Base-by-base conservation (phyloP, 2,329 filamentous ascomycete genomes). In the Apiospora marii region DNA sequence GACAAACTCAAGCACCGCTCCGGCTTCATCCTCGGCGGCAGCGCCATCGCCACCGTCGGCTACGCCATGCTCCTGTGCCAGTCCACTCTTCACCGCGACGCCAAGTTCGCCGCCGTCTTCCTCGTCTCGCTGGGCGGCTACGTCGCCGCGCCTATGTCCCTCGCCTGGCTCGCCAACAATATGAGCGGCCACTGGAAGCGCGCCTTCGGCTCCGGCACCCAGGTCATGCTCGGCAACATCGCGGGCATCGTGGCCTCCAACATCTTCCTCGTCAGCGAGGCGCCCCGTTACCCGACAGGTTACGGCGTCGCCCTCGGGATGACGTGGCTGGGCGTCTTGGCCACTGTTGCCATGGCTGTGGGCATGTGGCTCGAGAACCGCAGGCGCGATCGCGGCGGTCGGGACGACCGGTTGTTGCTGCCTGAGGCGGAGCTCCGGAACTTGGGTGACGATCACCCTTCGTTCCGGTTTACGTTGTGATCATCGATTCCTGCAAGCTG, bases 121-220 rank as follows among this genome's bases (percentile, higher is more conserved):
- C 76, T 84, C 27, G 76, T 82, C 13, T 78, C 78, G 5, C 74
- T 78, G 3, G 83, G 83, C 22, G 81, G 80, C 7, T 82, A 80
- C 71, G 79, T 80, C 24, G 74, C 74, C 12, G 79, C 79, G 19
- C 82, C 83, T 7, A 77, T 84, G 43, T 76, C 78, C 0, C 76
- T 88, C 22, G 83, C 82, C 2, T 89, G 87, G 87, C 83, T 88
- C 1, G 80, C 83, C 13, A 88, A 88, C 79, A 89, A 89, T 73
- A 78, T 89, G 0, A 84, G 85, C 0, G 87, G 87, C 0, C 84
- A 86, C 72, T 88, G 86, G 74, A 89, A 89, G 77, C 84, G 85
- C 61, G 83, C 87, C 4, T 84, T 86, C 43, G 83, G 84, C 1
- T 84, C 86, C 16, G 84, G 83, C 0, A 83, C 87, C 74, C 86